Base-by-base conservation (phyloP, 2,329 filamentous ascomycete genomes). In the Fusarium sp. region DNA sequence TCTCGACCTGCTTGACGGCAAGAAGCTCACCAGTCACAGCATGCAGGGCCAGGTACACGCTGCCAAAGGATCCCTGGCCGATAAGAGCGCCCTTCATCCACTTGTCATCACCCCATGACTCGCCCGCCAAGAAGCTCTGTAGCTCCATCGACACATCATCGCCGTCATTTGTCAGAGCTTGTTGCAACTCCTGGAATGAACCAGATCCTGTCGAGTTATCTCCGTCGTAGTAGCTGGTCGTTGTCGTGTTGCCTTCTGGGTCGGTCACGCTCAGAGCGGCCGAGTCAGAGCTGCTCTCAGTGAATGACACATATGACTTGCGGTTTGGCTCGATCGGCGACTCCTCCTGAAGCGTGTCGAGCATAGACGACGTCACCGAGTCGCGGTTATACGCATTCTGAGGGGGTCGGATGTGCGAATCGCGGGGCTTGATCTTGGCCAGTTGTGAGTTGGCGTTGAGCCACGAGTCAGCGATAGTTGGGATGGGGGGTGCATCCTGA, bases 1-100 rank as follows among this genome's bases (percentile, higher is more conserved):
- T 91, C 84, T 98, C 95, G 62, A 99, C 97, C 84, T 99, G 97
- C 87, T 99, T 99, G 70, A 99, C 97, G 25, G 97, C 97, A 87
- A 99, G 95, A 50, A 99, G 92, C 84, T 98, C 97, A 80, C 96
- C 97, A 20, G 97, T 99, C 64, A 99, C 93, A 60, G 97, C 94
- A 82, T 99, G 97, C 35, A 99, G 88, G 30, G 97, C 97, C 58
- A 99, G 89, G 84, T 97, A 99, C 63, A 99, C 97, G 77, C 93
- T 95, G 79, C 97, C 97, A 80, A 99, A 99, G 6, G 95, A 98
- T 73, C 97, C 97, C 84, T 98, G 95, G 35, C 97, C 97, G 76
- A 99, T 99, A 73, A 98, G 88, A 35, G 96, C 95, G 80, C 97
- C 97, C 87, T 98, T 98, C 95, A 99, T 98, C 94, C 97, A 99